phyloP scores from a whole-genome alignment of 2,329 filamentous ascomycete genomes.

The Neopestalotiopsis clavispora region DNA sequence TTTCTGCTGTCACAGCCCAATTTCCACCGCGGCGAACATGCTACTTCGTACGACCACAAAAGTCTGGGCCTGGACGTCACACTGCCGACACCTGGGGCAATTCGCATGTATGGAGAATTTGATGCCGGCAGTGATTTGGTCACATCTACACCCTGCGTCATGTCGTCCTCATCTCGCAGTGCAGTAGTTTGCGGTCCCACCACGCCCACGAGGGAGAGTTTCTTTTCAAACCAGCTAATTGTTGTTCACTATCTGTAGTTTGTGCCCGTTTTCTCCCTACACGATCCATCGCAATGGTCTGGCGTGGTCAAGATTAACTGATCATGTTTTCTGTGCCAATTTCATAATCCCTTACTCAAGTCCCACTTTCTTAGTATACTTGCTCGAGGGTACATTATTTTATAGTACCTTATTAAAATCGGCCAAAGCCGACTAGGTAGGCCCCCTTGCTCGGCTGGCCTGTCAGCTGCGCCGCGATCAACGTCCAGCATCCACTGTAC shows the following conservation, averaged over 20 bases:
- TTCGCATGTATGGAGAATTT: neutral
- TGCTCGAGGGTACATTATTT: neutral
- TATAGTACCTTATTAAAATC: neutral
- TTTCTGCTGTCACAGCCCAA: neutral
- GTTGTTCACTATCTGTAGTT: neutral
- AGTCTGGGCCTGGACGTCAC: neutral
- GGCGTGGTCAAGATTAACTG: no score
- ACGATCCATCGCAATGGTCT: no score
- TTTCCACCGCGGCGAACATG: neutral
- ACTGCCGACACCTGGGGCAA: neutral
- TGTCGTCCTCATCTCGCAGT: neutral
- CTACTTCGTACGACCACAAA: neutral
- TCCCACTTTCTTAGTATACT: no score
- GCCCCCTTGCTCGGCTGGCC: neutral
- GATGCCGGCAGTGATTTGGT: neutral
- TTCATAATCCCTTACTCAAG: no score
- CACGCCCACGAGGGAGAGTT: no score
- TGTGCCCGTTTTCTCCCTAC: no score
- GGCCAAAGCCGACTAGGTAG: neutral
- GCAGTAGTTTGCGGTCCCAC: neutral
- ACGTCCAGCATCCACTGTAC: neutral
- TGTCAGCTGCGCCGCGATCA: neutral
- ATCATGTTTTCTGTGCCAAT: no score
- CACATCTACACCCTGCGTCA: neutral
- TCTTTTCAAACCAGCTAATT: no score